Base-by-base conservation (phyloP, 208 protist species). In the Leishmania tropica region DNA sequence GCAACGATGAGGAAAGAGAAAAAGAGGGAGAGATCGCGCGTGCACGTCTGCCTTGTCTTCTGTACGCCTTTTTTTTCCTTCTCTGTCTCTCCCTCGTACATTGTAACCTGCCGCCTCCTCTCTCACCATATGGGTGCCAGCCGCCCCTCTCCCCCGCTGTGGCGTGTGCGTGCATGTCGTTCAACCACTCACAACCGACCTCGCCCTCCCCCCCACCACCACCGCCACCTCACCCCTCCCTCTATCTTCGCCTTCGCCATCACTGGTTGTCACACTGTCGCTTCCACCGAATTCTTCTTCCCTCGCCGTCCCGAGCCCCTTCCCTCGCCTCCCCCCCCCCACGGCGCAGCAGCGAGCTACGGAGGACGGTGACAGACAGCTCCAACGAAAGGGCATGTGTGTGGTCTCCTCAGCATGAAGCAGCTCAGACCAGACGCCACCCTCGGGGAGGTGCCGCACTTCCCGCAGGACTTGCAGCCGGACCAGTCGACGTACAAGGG, bases 401-500 rank as follows among this genome's bases (percentile, higher is more conserved):
- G 62, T 0, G 15, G 15, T 68, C 62, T 40, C 45, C 28, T 74
- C 42, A 31, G 28, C 62, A 80, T 80, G 64, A 37, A 28, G 28
- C 24, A 6, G 45, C 51, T 42, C 40, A 65, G 64, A 10, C 13
- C 76, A 19, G 65, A 58, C 54, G 78, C 75, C 21, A 85, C 85
- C 40, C 80, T 90, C 47, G 82, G 75, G 31, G 83, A 92, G n/a
- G 86, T 92, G 11, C 62, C 35, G 21, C 42, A 79, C 76, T 90
- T 92, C 77, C 88, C 88, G 45, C 54, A 79, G 35, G 86, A 90
- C 48, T 83, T 93, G 35, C 78, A 92, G 65, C 51, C 54, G 28
- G 75, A 88, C 76, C 81, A 90, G 78, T 72, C 76, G 51, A 91
- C 86, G 40, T 93, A 92, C 83, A 54, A 35, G 1, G 88, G 88